Evolutionary conservation across 2,329 filamentous ascomycete species (phyloP).

Genomic region (Fusarium musae): DNA sequence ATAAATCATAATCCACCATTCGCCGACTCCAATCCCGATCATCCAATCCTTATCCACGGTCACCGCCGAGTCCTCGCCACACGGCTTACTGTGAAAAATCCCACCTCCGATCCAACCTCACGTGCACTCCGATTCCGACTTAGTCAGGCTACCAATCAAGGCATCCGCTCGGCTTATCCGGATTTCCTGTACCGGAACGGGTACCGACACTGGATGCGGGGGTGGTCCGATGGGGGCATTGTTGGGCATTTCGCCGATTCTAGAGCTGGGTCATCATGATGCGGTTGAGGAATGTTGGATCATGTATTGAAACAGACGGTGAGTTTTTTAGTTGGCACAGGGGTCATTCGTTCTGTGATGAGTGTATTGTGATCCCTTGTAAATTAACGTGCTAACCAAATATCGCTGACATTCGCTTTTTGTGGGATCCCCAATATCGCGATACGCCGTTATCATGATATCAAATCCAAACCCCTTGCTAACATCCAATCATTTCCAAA

Average conservation of each 20-base stretch:
- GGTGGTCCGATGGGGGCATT: conserved; percentile 5
- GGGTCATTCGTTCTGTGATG: background rate
- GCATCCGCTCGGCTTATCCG: conserved; percentile 21
- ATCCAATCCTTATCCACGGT: conserved; percentile 5
- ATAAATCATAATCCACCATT: background rate
- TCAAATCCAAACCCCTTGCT: conserved; percentile 6
- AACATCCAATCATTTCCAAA: background rate
- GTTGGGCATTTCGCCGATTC: background rate
- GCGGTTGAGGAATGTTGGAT: conserved; percentile 26
- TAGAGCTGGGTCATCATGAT: background rate
- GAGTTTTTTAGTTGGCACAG: background rate
- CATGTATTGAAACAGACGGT: conserved; percentile 1
- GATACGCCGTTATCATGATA: conserved; percentile 20
- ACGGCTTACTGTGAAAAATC: background rate
- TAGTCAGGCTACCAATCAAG: background rate
- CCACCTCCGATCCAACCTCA: background rate
- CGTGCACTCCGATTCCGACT: conserved; percentile 17
- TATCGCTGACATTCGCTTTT: background rate
- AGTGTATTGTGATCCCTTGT: background rate
- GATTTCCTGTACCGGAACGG: conserved; percentile 1
- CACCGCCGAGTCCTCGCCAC: conserved; percentile 23
- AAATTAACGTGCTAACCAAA: background rate
- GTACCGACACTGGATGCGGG: conserved; percentile 10
- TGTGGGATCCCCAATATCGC: background rate
- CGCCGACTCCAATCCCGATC: background rate